These are phyloP conservation scores for Rugosomyces carneus DNA, from an alignment of 1,284 basidiomycete genomes.

Conservation along the genomic window DNA sequence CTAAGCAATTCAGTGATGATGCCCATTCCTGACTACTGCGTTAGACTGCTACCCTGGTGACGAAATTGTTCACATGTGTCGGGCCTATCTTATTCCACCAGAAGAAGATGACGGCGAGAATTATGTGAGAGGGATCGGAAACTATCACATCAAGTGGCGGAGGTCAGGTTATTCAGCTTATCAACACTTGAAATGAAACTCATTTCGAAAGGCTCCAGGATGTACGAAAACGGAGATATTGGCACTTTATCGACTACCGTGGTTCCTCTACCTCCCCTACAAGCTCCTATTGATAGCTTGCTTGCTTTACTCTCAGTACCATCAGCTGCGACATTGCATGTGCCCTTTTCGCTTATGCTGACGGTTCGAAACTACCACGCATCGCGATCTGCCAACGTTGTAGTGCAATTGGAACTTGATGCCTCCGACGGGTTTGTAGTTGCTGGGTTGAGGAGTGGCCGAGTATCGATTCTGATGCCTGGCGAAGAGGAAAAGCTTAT, in stretches of 20 bases:
- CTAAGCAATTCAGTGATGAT: background rate
- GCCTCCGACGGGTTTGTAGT: constrained; percentile 61
- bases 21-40: background rate
- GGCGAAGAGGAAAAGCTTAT: constrained; percentile 56
- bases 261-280: constrained; percentile 52
- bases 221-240: constrained; percentile 34
- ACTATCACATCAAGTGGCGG: constrained; percentile 61
- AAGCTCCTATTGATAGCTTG: constrained; percentile 51
- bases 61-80: constrained; percentile 51
- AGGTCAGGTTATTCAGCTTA: constrained; percentile 36
- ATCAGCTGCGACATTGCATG: constrained; percentile 54
- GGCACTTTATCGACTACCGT: constrained; percentile 42
- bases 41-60: constrained; percentile 61
- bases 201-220: constrained; percentile 25
- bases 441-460: constrained; percentile 59
- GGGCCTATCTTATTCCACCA: constrained; percentile 39
- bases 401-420: constrained; percentile 64
- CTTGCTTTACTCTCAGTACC: constrained; percentile 61
- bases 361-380: constrained; percentile 61
- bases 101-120: constrained; percentile 29
- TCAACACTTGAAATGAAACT: background rate
- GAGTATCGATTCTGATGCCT: constrained; percentile 63
- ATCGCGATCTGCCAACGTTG: constrained; percentile 56
- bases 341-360: constrained; percentile 48
- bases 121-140: constrained; percentile 44